Conservation (phyloP, 768 basidiomycete genomes). For the Hydnum rufescens region DNA sequence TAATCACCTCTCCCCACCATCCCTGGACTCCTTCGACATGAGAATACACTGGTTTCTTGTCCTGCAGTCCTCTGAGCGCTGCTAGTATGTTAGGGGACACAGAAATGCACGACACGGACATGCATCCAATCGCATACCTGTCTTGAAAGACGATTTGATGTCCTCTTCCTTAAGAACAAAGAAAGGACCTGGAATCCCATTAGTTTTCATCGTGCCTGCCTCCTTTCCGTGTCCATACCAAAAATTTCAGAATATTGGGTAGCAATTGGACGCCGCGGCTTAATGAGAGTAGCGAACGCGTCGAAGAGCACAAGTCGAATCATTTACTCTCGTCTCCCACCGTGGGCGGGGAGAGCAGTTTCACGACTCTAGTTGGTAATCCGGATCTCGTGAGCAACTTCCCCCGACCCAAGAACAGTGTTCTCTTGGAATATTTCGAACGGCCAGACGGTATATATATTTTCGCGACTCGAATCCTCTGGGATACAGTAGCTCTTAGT, state of each 20-base stretch:
- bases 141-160: constrained; percentile 3
- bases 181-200: too few relatives aligned
- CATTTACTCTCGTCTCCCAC: too few relatives aligned
- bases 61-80: constrained; percentile 32
- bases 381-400: too few relatives aligned
- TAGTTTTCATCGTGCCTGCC: too few relatives aligned
- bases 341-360: too few relatives aligned
- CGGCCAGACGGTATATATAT: too few relatives aligned
- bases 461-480: too few relatives aligned
- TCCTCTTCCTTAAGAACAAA: background rate
- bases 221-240: background rate
- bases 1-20: constrained; percentile 72
- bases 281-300: constrained; percentile 52
- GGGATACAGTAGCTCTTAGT: too few relatives aligned
- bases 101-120: background rate
- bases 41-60: constrained; percentile 36
- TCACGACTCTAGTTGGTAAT: too few relatives aligned
- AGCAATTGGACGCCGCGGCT: constrained; percentile 46
- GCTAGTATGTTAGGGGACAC: background rate
- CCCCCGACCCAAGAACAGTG: too few relatives aligned
- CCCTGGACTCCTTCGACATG: constrained; percentile 17
- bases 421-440: too few relatives aligned
- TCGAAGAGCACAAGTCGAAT: constrained; percentile 49
- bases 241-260: constrained; percentile 48
- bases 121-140: constrained; percentile 11